Conservation (phyloP, 208 protist genomes). For the Leishmania lainsoni region DNA sequence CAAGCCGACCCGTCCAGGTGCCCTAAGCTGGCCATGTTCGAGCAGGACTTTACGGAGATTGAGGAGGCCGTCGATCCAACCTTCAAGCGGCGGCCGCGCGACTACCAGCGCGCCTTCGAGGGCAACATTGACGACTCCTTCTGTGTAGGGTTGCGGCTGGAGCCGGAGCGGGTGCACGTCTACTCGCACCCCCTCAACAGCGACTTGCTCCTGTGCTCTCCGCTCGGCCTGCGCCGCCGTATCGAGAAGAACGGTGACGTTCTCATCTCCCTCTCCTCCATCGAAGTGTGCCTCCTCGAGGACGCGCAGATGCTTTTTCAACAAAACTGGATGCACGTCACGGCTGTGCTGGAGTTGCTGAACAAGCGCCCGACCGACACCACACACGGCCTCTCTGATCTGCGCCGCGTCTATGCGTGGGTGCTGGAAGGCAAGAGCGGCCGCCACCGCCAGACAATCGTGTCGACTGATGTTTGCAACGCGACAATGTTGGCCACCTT, state of each 20-base stretch:
- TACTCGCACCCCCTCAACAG: constrained; percentile 92
- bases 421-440: constrained; percentile 76
- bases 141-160: constrained; percentile 89
- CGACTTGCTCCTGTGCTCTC: constrained; percentile 96
- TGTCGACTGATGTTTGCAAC: constrained; percentile 73
- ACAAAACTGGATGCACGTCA: constrained; percentile 97
- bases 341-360: constrained; percentile 63
- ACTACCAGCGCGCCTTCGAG: constrained; percentile 93
- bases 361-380: constrained; percentile 89
- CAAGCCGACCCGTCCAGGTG: constrained; percentile 65
- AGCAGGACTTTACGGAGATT: constrained; percentile 89
- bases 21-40: constrained; percentile 77
- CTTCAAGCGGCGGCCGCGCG: constrained; percentile 79
- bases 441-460: constrained; percentile 94
- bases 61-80: constrained; percentile 87
- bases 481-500: constrained; percentile 92
- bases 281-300: constrained; percentile 95
- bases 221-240: constrained; percentile 88
- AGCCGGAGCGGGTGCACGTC: constrained; percentile 75
- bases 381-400: constrained; percentile 78
- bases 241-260: constrained; percentile 80
- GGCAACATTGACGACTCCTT: constrained; percentile 97
- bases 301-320: constrained; percentile 95
- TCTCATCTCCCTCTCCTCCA: constrained; percentile 87
- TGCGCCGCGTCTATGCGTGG: constrained; percentile 90